Evolutionary conservation across 2,329 filamentous ascomycete genomes (phyloP).

Genomic region (Kalmusia sp.): DNA sequence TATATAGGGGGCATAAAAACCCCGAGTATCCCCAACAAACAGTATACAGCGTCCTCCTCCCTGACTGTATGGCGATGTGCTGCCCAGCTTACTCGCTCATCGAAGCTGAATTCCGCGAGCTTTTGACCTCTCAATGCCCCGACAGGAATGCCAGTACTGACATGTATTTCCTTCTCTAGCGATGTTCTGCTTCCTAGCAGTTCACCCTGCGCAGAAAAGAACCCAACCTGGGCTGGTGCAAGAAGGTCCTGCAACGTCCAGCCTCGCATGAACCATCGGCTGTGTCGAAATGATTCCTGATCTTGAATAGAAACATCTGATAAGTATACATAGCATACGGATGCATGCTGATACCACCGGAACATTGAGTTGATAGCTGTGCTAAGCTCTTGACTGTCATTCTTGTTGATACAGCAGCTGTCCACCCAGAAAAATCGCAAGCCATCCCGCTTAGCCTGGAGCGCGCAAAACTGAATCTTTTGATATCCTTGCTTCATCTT

Average conservation of each 20-base stretch:
- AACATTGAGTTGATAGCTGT: constrained; percentile 26
- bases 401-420: constrained; percentile 18
- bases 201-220: constrained; percentile 17
- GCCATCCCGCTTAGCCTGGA: constrained; percentile 19
- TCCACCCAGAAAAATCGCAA: constrained; percentile 17
- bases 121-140: not conserved
- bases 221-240: constrained; percentile 17
- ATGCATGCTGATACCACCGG: constrained; percentile 23
- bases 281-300: constrained; percentile 16
- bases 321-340: constrained; percentile 13
- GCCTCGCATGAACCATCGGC: constrained; percentile 24
- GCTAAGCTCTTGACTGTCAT: constrained; percentile 15
- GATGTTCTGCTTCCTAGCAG: constrained; percentile 17
- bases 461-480: constrained; percentile 26
- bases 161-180: constrained; percentile 17
- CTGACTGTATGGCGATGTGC: constrained; percentile 1
- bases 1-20: constrained; percentile 1
- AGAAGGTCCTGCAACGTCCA: constrained; percentile 24
- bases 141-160: constrained; percentile 19
- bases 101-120: not conserved
- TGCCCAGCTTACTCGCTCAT: constrained; percentile 11
- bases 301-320: constrained; percentile 13
- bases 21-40: constrained; percentile 2
- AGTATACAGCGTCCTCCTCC: constrained; percentile 2
- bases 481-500: no score